Percentiles rank a stretch among this genome's conserved stretches.
Evolutionary conservation across 2,329 filamentous ascomycete species (phyloP).

Genomic region (Pestalotiopsis sp.): DNA sequence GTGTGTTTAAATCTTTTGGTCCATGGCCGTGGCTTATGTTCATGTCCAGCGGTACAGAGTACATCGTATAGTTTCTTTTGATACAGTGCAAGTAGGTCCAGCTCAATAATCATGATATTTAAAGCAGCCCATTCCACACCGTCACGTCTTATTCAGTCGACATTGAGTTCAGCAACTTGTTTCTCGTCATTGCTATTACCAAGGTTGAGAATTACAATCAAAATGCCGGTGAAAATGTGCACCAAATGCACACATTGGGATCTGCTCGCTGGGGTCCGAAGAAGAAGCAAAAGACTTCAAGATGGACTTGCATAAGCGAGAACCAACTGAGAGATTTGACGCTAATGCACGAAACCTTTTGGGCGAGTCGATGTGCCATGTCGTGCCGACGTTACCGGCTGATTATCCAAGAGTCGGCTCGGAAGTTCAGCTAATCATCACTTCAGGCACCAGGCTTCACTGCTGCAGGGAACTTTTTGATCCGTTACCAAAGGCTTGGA

Average conservation of each 20-base stretch:
- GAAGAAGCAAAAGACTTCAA: not conserved
- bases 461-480: constrained; percentile 1
- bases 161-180: no score
- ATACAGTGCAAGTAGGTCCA: no score
- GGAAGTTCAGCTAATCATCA: not conserved
- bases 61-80: no score
- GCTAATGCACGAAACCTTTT: constrained; percentile 4
- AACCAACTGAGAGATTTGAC: not conserved
- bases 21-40: no score
- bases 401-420: not conserved
- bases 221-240: no score
- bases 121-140: no score
- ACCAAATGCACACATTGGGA: not conserved
- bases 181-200: no score
- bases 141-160: no score
- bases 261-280: not conserved
- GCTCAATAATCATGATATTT: no score
- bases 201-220: no score
- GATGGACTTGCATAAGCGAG: not conserved
- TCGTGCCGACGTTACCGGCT: not conserved
- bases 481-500: not conserved
- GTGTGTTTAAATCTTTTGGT: no score
- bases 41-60: no score
- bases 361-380: not conserved
- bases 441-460: not conserved